These are phyloP conservation scores for Phellinidium pouzarii DNA, from an alignment of 1,284 basidiomycete species.

Conservation along the genomic window DNA sequence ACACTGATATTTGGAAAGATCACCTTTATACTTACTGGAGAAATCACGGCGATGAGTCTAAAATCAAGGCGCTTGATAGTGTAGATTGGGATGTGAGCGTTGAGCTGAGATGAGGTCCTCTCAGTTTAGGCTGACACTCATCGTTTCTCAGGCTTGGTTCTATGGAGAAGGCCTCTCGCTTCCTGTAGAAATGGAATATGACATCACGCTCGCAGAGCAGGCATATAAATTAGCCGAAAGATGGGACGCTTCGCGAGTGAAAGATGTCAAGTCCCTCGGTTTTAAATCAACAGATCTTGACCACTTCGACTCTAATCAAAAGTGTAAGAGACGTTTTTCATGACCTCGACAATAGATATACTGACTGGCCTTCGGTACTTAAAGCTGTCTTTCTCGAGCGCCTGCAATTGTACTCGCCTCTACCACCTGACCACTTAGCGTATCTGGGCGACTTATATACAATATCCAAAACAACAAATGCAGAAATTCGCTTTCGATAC, in stretches of 20 bases:
- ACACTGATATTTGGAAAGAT: conserved; percentile 81
- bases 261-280: conserved; percentile 38
- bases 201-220: conserved; percentile 69
- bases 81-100: conserved; percentile 73
- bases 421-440: conserved; percentile 46
- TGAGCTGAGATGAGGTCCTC: background rate
- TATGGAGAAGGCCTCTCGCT: conserved; percentile 76
- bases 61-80: conserved; percentile 61
- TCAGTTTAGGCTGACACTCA: conserved; percentile 8
- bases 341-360: conserved; percentile 5
- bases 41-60: conserved; percentile 51
- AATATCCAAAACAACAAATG: conserved; percentile 48
- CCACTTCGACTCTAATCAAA: conserved; percentile 62
- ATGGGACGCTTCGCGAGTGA: conserved; percentile 68
- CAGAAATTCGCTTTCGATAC: conserved; percentile 70
- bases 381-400: conserved; percentile 72
- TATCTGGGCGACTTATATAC: conserved; percentile 53
- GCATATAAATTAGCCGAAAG: conserved; percentile 66
- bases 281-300: conserved; percentile 53
- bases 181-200: conserved; percentile 80
- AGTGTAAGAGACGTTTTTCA: conserved; percentile 32
- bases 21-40: conserved; percentile 81
- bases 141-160: conserved; percentile 66
- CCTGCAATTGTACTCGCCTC: conserved; percentile 45
- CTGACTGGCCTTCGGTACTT: background rate